These are phyloP conservation scores for Beauveria varroae DNA, from an alignment of 2,329 filamentous ascomycete species.

Conservation along the genomic window DNA sequence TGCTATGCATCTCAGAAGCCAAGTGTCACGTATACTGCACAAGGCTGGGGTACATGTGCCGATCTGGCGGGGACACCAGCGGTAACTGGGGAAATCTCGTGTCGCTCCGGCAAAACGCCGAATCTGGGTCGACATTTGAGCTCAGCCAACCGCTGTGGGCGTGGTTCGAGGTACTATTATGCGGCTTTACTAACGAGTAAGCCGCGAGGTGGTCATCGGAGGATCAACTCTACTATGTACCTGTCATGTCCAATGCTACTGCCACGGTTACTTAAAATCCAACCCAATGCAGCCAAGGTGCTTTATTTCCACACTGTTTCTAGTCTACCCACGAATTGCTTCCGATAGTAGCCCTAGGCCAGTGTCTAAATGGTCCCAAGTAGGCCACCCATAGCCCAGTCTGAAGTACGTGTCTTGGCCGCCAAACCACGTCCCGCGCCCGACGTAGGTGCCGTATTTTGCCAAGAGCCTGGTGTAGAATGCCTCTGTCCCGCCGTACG, in stretches of 20 bases:
- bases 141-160: neutral
- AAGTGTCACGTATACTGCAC: no score
- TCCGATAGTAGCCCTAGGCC: conserved; percentile 17
- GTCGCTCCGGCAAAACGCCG: neutral
- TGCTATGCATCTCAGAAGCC: neutral
- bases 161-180: no score
- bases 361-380: conserved; percentile 15
- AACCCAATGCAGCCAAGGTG: no score
- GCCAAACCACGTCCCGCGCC: conserved; percentile 20
- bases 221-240: neutral
- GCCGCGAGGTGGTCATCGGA: no score
- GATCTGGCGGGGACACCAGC: neutral
- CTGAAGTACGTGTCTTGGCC: conserved; percentile 18
- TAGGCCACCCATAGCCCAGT: conserved; percentile 20
- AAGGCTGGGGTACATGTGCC: neutral
- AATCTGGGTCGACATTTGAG: neutral
- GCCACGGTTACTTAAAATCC: no score
- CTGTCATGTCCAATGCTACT: no score
- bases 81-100: neutral
- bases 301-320: no score
- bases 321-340: conserved; percentile 8
- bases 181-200: neutral
- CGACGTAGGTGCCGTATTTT: conserved; percentile 17
- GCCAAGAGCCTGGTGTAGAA: conserved; percentile 17
- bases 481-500: conserved; percentile 12